Conservation (phyloP, 257 asterid genomes). For the Capsicum chinense region DNA sequence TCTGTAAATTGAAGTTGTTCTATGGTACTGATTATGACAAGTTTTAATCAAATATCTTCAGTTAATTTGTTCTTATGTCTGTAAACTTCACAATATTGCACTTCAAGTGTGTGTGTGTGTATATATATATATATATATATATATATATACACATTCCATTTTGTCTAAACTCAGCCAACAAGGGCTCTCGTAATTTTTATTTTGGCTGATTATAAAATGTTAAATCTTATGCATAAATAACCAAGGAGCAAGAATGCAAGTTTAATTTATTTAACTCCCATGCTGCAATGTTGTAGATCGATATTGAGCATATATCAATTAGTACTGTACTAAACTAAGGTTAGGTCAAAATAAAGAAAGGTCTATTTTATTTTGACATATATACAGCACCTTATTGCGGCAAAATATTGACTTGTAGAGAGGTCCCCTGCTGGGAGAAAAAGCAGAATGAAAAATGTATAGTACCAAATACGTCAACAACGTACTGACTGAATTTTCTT, state of each 20-base stretch:
- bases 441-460: neutral
- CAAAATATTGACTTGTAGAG: neutral
- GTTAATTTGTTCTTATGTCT: no score
- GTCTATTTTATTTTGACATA: neutral
- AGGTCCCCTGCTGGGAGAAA: neutral
- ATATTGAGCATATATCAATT: neutral
- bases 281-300: neutral
- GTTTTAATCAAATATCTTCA: no score
- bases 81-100: no score
- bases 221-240: neutral
- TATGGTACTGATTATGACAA: no score
- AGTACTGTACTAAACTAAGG: neutral
- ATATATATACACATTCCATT: neutral
- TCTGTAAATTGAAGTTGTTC: no score
- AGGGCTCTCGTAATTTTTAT: neutral
- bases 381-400: neutral
- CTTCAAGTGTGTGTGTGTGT: no score
- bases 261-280: neutral
- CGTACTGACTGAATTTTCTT: neutral
- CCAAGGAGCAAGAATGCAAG: neutral
- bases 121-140: no score
- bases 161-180: neutral
- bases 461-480: neutral
- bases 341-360: slow-evolving; percentile 2
- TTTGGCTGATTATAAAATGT: neutral